phyloP scores from a whole-genome alignment of 176 grass and related monocot genomes.

The Ananas comosus region DNA sequence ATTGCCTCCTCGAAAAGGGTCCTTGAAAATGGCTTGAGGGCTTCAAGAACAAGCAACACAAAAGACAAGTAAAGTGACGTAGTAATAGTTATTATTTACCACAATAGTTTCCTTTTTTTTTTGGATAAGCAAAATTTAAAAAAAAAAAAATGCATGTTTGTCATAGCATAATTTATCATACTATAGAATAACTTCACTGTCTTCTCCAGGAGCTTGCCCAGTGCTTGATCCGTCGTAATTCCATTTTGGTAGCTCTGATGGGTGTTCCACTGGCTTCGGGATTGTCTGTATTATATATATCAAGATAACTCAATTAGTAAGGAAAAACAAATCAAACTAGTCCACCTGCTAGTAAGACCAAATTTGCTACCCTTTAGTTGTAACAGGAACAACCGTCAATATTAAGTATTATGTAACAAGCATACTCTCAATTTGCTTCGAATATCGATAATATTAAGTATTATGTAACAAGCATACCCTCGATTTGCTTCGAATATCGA shows the following conservation, averaged over 20 bases:
- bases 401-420: not conserved
- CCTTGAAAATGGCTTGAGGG: conserved; percentile 95
- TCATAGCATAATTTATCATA: conserved; percentile 25
- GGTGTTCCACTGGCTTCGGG: conserved; percentile 67
- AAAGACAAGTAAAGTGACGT: not conserved
- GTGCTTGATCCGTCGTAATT: conserved; percentile 99
- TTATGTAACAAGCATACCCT: conserved; percentile 35
- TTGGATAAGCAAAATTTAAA: not conserved
- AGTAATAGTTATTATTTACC: too few relatives aligned
- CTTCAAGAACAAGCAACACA: conserved; percentile 33
- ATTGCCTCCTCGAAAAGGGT: conserved; percentile 95
- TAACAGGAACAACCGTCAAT: not conserved
- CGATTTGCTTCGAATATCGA: conserved; percentile 98
- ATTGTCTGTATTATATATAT: conserved; percentile 45
- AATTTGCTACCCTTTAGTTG: not conserved
- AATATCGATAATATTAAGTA: conserved; percentile 42
- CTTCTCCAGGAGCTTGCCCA: conserved; percentile 92
- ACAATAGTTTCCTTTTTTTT: too few relatives aligned
- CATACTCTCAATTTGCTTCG: conserved; percentile 96
- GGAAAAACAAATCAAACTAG: too few relatives aligned
- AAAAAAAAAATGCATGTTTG: not conserved
- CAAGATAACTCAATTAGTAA: not conserved
- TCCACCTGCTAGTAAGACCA: not conserved
- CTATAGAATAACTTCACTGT: conserved; percentile 99
- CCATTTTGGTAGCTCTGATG: conserved; percentile 91